Evolutionary conservation across 352 stramenopile species (phyloP), one percentile per base, ranked within the genome.

Genomic region (Pythium periplocum): DNA sequence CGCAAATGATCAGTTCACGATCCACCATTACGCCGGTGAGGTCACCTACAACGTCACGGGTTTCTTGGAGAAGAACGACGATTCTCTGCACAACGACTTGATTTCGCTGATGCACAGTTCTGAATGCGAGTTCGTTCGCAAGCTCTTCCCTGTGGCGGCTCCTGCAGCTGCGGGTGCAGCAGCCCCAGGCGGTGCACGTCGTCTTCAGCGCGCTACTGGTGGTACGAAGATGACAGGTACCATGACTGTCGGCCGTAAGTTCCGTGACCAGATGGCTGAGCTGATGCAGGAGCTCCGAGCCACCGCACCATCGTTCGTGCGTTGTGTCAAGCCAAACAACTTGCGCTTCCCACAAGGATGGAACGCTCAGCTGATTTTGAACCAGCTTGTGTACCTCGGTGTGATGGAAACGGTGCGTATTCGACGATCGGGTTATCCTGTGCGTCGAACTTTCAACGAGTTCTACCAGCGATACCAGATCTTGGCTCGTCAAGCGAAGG

Each of bases 1-100:
- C 48, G 78, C 83, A n/a, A 86, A 86, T 9, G 89, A 97, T 46
- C 82, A 95, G 59, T 99, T 99, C 69, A 97, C 96, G 53, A 94
- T 99, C 52, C 66, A 98, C 51, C 96, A 99, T 66, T 99, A 98
- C 63, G 96, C 96, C 35, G 96, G 85, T 40, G 88, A 98, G 57
- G 95, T 99, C 26, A 92, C 90, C 35, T 99, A 99, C 75, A 94
- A 84, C 49, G 94, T 97, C 31, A 93, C 84, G 48, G 92, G 92
- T 31, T 99, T 99, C 60, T 75, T 99, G 30, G 96, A 99, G 62
- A 99, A 99, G 72, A 99, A 99, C 75, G 93, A 98, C 59, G 96
- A 99, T 64, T 98, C 93, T 51, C 68, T 99, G 7, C 88, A 97
- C 68, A 91, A 92, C 46, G 86, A 96, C 58, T 62, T 96, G 38